Conservation (phyloP, 2,329 filamentous ascomycete species). For the Fusarium sp. region DNA sequence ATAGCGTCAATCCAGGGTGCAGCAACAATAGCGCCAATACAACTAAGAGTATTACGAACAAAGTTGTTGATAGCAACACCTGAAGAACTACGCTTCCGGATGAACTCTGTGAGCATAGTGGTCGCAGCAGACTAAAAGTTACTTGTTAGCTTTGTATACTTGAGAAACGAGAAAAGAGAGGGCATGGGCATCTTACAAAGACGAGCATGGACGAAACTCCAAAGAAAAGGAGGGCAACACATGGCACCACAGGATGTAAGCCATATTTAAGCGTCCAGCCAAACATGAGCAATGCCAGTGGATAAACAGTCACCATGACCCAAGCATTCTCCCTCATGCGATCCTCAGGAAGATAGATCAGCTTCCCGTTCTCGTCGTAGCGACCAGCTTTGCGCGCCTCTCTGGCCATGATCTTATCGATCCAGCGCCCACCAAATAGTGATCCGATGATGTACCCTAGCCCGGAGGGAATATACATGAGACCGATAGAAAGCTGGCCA, state of each 20-base stretch:
- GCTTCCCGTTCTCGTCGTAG: conserved; percentile 75
- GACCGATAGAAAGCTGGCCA: conserved; percentile 76
- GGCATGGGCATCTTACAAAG: conserved; percentile 66
- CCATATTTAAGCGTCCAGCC: conserved; percentile 81
- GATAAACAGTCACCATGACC: conserved; percentile 80
- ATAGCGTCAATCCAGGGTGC: conserved; percentile 79
- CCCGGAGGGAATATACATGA: conserved; percentile 83
- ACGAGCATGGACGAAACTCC: conserved; percentile 85
- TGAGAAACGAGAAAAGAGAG: not conserved
- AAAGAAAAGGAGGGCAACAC: conserved; percentile 80
- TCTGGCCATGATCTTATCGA: conserved; percentile 84
- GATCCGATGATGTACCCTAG: conserved; percentile 80
- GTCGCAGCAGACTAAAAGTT: conserved; percentile 69
- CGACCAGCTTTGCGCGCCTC: conserved; percentile 79
- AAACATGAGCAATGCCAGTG: conserved; percentile 79
- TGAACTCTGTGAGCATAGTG: conserved; percentile 89
- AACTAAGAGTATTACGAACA: conserved; percentile 82
- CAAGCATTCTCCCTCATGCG: conserved; percentile 87
- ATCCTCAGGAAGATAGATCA: conserved; percentile 82
- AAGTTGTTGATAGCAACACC: conserved; percentile 89
- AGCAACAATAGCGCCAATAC: conserved; percentile 77
- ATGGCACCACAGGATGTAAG: conserved; percentile 74
- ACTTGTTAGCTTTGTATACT: conserved; percentile 18
- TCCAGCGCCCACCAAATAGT: conserved; percentile 81
- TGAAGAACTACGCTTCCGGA: conserved; percentile 78